Conservation (phyloP, 306 rosid species). For the Casuarina equisetifolia region DNA sequence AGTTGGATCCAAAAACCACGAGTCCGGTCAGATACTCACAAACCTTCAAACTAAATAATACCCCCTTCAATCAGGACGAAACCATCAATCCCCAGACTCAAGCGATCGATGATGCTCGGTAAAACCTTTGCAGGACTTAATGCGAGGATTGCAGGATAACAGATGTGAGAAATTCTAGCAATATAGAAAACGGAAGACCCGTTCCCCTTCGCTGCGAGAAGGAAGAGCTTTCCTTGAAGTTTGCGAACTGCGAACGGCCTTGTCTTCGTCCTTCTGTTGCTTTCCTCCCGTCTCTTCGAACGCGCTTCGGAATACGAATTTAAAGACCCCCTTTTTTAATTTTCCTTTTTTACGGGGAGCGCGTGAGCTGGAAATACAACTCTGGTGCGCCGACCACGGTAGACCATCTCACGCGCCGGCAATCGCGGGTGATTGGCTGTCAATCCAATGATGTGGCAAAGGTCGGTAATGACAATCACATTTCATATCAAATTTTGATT, state of each 20-base stretch:
- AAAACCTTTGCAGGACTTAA: conserved; percentile 13
- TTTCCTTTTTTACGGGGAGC: neutral
- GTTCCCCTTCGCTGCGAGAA: conserved; percentile 37
- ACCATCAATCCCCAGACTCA: neutral
- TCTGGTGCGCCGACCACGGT: neutral
- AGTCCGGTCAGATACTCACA: neutral
- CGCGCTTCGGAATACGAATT: neutral
- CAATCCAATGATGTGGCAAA: neutral
- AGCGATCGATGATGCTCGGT: conserved; percentile 1
- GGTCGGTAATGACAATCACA: no score
- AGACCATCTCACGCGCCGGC: neutral
- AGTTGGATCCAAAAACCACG: neutral
- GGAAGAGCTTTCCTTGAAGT: conserved; percentile 33
- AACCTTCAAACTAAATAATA: conserved; percentile 3
- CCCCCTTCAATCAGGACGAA: neutral
- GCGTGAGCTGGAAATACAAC: neutral
- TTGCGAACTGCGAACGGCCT: neutral
- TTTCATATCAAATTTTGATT: no score
- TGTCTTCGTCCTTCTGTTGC: neutral
- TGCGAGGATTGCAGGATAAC: conserved; percentile 33
- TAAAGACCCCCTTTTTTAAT: neutral
- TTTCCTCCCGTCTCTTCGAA: neutral
- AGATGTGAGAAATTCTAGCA: conserved; percentile 11
- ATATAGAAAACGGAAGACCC: conserved; percentile 17
- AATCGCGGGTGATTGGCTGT: no score